A percentile compares a stretch with the other conserved stretches of the same genome.
Conservation (phyloP, 495 filamentous ascomycete genomes). For the Emericellopsis terricola region DNA sequence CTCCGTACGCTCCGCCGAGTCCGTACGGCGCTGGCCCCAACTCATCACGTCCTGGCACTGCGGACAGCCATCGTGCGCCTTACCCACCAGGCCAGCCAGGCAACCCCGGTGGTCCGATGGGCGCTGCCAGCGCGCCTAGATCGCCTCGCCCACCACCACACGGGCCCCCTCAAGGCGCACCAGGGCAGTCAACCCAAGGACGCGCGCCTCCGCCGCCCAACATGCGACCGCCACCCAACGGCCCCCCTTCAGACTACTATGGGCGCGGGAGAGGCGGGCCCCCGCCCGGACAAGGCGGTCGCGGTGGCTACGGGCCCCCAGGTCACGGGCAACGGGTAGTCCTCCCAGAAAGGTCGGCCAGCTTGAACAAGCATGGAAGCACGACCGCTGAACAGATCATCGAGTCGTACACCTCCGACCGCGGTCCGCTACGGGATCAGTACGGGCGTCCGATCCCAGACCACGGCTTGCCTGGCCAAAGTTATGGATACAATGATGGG, state of each 20-base stretch:
- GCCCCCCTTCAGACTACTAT: background rate
- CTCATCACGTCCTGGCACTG: background rate
- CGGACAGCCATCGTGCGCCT: no score
- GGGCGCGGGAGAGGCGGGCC: background rate
- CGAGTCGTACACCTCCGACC: background rate
- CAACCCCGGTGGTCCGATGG: background rate
- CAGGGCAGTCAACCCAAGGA: background rate
- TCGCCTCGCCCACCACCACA: background rate
- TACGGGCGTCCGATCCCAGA: background rate
- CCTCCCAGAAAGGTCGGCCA: background rate
- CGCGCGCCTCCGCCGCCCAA: background rate
- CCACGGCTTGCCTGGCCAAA: background rate
- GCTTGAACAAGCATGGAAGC: background rate
- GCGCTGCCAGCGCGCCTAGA: background rate
- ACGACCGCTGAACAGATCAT: background rate
- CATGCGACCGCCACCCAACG: background rate
- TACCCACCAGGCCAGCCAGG: background rate
- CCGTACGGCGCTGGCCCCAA: conserved; percentile 1
- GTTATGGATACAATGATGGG: background rate
- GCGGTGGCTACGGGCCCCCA: background rate
- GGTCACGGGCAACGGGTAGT: background rate
- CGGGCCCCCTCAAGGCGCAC: background rate
- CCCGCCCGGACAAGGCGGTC: background rate
- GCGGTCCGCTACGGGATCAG: background rate
- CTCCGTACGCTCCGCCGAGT: conserved; percentile 11